phyloP scores from a whole-genome alignment of 2,329 filamentous ascomycete species.

The Penicillium sp. region DNA sequence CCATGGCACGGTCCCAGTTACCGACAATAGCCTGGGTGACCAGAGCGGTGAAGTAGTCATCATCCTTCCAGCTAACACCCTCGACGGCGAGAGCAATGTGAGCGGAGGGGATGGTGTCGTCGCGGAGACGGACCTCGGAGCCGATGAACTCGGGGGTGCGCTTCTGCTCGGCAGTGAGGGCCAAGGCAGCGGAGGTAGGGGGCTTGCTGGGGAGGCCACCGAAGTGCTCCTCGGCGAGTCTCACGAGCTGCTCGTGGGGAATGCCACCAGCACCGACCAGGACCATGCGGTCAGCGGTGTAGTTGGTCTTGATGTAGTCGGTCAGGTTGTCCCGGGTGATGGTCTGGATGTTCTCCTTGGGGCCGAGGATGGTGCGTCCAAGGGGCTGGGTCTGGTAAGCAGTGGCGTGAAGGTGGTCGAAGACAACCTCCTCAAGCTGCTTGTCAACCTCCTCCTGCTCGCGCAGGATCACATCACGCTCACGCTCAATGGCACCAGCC shows the following conservation, averaged over 20 bases:
- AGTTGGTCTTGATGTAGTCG: conserved; percentile 99
- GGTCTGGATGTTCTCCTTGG: conserved; percentile 94
- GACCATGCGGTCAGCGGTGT: conserved; percentile 98
- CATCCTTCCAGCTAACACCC: conserved; percentile 98
- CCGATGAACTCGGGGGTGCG: conserved; percentile 89
- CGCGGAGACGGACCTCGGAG: conserved; percentile 88
- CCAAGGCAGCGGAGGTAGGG: conserved; percentile 63
- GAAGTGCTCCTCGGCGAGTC: conserved; percentile 95
- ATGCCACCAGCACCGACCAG: conserved; percentile 91
- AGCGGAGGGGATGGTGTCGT: conserved; percentile 90
- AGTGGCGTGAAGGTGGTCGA: conserved; percentile 96
- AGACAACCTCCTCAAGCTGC: conserved; percentile 98
- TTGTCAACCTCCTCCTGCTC: conserved; percentile 99
- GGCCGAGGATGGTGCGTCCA: conserved; percentile 93
- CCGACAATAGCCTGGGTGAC: conserved; percentile 97
- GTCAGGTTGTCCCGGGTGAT: conserved; percentile 84
- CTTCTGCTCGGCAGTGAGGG: conserved; percentile 65
- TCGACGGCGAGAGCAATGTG: conserved; percentile 98
- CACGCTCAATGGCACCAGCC: conserved; percentile 81
- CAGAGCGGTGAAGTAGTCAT: conserved; percentile 96
- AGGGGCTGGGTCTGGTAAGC: conserved; percentile 94
- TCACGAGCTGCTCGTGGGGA: conserved; percentile 85
- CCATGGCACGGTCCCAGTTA: conserved; percentile 99
- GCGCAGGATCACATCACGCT: conserved; percentile 95
- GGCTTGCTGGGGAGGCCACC: conserved; percentile 65